Base-by-base conservation (phyloP, 257 asterid species). In the Hygrophila difformis region DNA sequence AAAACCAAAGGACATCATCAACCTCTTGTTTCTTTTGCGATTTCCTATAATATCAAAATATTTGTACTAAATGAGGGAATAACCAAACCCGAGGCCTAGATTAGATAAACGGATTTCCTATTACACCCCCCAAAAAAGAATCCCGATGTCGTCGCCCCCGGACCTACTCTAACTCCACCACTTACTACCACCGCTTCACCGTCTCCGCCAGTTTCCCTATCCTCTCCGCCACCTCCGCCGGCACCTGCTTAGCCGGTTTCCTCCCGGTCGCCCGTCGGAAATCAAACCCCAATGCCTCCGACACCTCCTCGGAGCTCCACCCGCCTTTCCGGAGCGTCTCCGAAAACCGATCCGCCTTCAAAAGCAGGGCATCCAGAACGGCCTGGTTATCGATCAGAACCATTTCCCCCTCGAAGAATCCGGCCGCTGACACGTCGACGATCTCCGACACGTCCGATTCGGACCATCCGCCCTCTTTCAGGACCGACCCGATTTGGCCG, bases 221-320 rank as follows among this genome's bases (percentile, higher is more conserved):
- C 39, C 72, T 78, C 58, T 74, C 78, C 0, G 74, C 85, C 43
- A 80, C 18, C 81, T 80, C 83, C 2, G 97, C 95, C 17, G 97
- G 64, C 49, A 91, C 34, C 52, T 82, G 78, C 41, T 66, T 73
- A 0, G 45, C 72, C 74, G 87, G 93, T 61, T 75, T 86, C 71
- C 57, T 79, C 28, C 60, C 84, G 64, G 72, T 82, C 59, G 66
- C 92, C 62, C 56, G 66, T 28, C 92, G 74, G 47, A 82, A 86
- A 72, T 86, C 95, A 14, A 86, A 91, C 13, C 93, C 94, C 19
- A 91, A 16, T 0, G 89, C 94, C 22, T 91, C 91, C 23, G 94
- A 86, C 0, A 91, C 94, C 64, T 91, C 99, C 19, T 83, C 95
- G 59, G 92, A 69, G 89, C 95, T 86, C 99, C 97, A 91, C 56